Base-by-base conservation (phyloP, 2,329 filamentous ascomycete genomes). In the Lachnellula occidentalis region DNA sequence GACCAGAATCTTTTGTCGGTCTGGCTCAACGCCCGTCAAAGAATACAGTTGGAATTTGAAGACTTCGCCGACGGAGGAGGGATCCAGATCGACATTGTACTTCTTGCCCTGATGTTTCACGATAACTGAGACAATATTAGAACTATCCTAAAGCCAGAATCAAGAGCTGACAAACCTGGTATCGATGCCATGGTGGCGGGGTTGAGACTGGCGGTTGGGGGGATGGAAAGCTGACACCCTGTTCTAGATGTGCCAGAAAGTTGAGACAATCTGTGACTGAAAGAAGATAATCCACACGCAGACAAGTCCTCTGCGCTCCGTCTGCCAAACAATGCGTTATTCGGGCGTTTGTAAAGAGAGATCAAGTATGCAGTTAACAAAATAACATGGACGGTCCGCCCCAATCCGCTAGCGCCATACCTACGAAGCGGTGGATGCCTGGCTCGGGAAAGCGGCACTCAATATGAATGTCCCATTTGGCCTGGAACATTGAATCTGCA, bases 31-130 rank as follows among this genome's bases (percentile, higher is more conserved):
- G 58, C 90, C 91, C 46, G 94, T 99, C 53, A 99, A 78, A 59
- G 92, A 96, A 76, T 87, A 99, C 55, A 99, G 82, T 72, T 97
- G 94, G 68, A 88, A 90, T 72, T 97, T 99, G 78, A 99, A 90
- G 54, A 88, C 89, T 73, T 96, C 91, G 73, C 94, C 94, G 58
- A 85, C 90, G 45, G 89, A 86, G 24, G 82, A 78, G 43, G 88
- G 80, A 70, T 97, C 92, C 67, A 99, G 83, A 58, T 97, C 92
- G 71, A 99, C 82, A 69, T 97, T 86, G 76, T 97, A 88, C 71
- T 92, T 92, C 73, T 94, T 96, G 76, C 92, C 92, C 70, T 91
- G 86, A 71, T 99, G 92, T 74, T 95, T 97, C 64, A 99, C 87
- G 69, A 91, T 79, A 64, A 99, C 92, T 95, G 61, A 58, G 56